phyloP scores from a whole-genome alignment of 2,329 filamentous ascomycete genomes.

The Alternaria novae-zelandiae region DNA sequence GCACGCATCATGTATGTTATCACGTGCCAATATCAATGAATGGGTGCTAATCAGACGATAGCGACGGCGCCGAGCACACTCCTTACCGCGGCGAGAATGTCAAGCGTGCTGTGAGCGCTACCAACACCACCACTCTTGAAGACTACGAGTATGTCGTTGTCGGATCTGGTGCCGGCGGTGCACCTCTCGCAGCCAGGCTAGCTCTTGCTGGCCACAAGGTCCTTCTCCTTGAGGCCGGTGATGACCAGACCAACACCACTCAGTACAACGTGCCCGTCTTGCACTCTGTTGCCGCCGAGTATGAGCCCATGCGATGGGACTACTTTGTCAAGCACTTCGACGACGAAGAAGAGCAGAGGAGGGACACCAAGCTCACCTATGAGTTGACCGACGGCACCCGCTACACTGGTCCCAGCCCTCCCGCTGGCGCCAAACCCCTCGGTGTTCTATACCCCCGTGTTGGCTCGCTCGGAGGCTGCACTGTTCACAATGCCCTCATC shows the following conservation, averaged over 20 bases:
- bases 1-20: constrained; percentile 11
- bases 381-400: constrained; percentile 24
- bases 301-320: constrained; percentile 63
- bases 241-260: constrained; percentile 58
- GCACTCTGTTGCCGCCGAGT: constrained; percentile 60
- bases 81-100: constrained; percentile 21
- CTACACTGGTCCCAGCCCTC: constrained; percentile 62
- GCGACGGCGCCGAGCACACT: constrained; percentile 30
- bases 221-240: constrained; percentile 65
- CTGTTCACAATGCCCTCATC: constrained; percentile 66
- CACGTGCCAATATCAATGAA: background rate
- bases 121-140: constrained; percentile 17
- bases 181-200: constrained; percentile 63
- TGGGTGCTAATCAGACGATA: constrained; percentile 7
- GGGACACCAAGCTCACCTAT: constrained; percentile 63
- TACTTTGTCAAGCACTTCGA: constrained; percentile 67
- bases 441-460: constrained; percentile 65
- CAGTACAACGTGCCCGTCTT: constrained; percentile 61
- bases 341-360: constrained; percentile 56
- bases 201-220: constrained; percentile 63
- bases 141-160: constrained; percentile 67
- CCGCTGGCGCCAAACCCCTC: constrained; percentile 56
- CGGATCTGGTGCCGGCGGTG: constrained; percentile 66
- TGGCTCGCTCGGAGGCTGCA: constrained; percentile 62
- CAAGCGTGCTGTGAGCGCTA: constrained; percentile 23